Evolutionary conservation across 163 green algal species (phyloP).

Genomic region (Picocystis sp.): DNA sequence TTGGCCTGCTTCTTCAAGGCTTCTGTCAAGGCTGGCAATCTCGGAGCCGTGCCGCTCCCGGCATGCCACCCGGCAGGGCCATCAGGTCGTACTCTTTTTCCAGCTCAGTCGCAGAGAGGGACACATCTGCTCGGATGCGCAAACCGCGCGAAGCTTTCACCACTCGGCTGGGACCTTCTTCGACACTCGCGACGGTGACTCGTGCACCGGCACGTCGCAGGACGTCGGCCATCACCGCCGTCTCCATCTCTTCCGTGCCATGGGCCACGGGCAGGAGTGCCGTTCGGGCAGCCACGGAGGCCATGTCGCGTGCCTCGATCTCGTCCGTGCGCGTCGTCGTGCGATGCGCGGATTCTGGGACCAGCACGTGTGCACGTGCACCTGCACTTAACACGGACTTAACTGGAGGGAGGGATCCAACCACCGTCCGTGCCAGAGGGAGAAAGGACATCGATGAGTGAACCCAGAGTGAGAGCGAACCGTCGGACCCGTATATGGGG

Average conservation of each 20-base stretch:
- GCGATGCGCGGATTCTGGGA: too few species aligned
- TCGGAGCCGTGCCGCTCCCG: slow-evolving; percentile 67
- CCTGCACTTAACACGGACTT: too few species aligned
- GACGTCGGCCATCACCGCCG: slow-evolving; percentile 75
- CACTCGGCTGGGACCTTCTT: slow-evolving; percentile 16
- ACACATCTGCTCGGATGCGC: slow-evolving; percentile 17
- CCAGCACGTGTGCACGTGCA: too few species aligned
- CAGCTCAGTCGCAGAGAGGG: slow-evolving; percentile 15
- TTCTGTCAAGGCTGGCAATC: slow-evolving; percentile 33
- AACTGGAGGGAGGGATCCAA: too few species aligned
- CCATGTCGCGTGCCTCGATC: too few species aligned
- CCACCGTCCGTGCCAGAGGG: too few species aligned
- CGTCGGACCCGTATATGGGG: too few species aligned
- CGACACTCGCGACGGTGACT: slow-evolving; percentile 72
- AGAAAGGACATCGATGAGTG: too few species aligned
- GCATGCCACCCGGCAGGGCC: slow-evolving; percentile 76
- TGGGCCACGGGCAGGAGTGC: slow-evolving; percentile 61
- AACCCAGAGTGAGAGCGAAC: too few species aligned
- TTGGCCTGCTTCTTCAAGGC: slow-evolving; percentile 39
- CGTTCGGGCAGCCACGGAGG: slow-evolving; percentile 12
- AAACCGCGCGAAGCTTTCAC: background rate
- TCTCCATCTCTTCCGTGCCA: slow-evolving; percentile 78
- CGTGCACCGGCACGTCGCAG: slow-evolving; percentile 68
- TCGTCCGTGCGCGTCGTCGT: too few species aligned
- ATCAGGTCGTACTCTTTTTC: slow-evolving; percentile 60